Evolutionary conservation across 169 alveolate species (phyloP), one percentile per base, ranked within the genome.

Genomic region (Plasmodium knowlesi): DNA sequence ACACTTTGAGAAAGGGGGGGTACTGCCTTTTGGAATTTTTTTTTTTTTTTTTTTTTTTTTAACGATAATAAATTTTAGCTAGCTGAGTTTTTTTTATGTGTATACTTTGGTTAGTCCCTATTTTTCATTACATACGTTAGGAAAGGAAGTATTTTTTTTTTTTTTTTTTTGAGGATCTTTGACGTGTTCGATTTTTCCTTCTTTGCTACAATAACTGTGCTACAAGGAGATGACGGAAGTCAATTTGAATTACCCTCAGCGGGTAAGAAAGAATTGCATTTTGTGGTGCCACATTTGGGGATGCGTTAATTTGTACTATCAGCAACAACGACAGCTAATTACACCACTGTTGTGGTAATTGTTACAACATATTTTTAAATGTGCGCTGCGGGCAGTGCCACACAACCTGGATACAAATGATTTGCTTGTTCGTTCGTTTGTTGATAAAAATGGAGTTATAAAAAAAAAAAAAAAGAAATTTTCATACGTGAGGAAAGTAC

Each of bases 141-240:
- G 22, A 9, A 53, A 54, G 22, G 70, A 32, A n/a, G 30, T 43
- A 14, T 6, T 22, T 41, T 41, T 50, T 84, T 84, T 84, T 16
- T 43, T 6, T 6, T 22, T 41, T 41, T 50, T 84, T 84, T 84
- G 32, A 30, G 43, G 53, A 37, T 67, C 10, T n/a, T 9, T 86
- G 93, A 84, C 61, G 79, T 76, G 41, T 78, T 9, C 12, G 32
- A 25, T 74, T 85, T 74, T 74, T 74, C 28, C 19, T 72, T 43
- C 46, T 72, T 43, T 37, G 79, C 41, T 34, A 25, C 30, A 28
- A 5, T 74, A 34, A 73, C 86, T 67, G 82, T 86, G 54, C 9
- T 74, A 76, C 32, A 84, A 76, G 10, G 86, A 86, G 32, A 32
- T 86, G 28, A 72, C 22, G 78, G 93, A 86, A 74, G 46, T 86